Evolutionary conservation across 169 alveolate species (phyloP), one percentile per base, ranked within the genome.

Genomic region (Plasmodium falciparum): DNA sequence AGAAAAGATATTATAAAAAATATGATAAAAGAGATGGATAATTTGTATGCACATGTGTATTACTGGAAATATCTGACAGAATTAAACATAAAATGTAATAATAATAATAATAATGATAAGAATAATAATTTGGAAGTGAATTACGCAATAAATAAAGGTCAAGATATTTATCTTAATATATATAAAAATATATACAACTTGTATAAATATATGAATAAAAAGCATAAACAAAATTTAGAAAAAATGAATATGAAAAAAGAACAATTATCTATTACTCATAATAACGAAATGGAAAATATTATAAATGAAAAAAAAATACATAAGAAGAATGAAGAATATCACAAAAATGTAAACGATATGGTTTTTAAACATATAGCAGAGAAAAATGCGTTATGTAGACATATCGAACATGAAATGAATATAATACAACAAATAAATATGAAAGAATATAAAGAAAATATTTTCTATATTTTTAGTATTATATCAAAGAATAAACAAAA

Each of bases 341-440:
- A 52, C 5, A 7, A 63, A 39, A 39, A 69, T 45, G 59, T 83
- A 58, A 83, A 83, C 43, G 73, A 83, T 15, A 71, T 83, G 61
- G 91, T 83, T n/a, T 83, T 33, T 58, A 67, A 83, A 49, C 91
- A 83, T 26, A 83, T 83, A 50, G 91, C 91, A 5, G 91, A 83
- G 49, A 83, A 83, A 73, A 63, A 70, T 50, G 91, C 91, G 15
- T 54, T 83, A 49, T 29, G 20, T 70, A 83, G 91, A 58, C 91
- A 83, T 63, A 73, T 73, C 8, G 86, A 70, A 6, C 85, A 83
- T 49, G 91, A 83, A 62, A 62, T 83, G 50, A 83, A 70, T 20
- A 50, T 67, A 15, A 70, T 83, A 73, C 73, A 83, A 26, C 86
- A 43, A 9, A 61, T 83, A 1, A 69, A 83, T 49, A 39, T 83